Conservation (phyloP, 306 rosid genomes). For the Begonia peltatifolia region DNA sequence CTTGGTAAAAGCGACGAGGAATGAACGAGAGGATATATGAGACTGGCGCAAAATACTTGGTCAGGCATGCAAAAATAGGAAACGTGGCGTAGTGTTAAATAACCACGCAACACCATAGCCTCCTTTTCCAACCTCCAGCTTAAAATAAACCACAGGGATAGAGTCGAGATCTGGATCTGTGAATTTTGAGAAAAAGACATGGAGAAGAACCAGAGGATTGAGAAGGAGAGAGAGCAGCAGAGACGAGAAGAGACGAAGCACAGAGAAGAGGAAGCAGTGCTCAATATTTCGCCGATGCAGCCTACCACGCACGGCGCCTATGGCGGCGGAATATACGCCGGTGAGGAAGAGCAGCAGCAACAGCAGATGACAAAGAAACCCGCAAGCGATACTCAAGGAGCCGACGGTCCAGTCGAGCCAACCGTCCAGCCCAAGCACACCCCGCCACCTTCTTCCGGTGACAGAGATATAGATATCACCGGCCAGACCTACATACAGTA, state of each 20-base stretch:
- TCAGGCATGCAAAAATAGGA: no score
- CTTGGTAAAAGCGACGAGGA: no score
- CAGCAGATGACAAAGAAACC: background rate
- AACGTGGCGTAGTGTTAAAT: no score
- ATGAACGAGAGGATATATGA: no score
- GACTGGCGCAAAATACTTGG: no score
- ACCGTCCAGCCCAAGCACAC: slow-evolving; percentile 4
- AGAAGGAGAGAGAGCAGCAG: slow-evolving; percentile 2
- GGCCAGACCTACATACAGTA: slow-evolving; percentile 10
- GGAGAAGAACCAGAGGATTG: background rate
- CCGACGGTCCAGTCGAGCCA: slow-evolving; percentile 4
- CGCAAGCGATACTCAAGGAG: slow-evolving; percentile 7
- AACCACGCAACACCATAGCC: no score
- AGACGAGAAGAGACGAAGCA: background rate
- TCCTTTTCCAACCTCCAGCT: no score
- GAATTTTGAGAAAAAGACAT: background rate
- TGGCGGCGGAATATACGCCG: background rate
- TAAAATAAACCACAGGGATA: no score
- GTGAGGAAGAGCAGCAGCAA: background rate
- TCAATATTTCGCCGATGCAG: background rate
- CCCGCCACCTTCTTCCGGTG: slow-evolving; percentile 11
- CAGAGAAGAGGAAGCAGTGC: background rate
- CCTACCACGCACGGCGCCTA: background rate
- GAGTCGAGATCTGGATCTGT: no score
- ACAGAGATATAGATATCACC: slow-evolving; percentile 10